phyloP scores from a whole-genome alignment of 331 rosid species.

The Malus hybrid region DNA sequence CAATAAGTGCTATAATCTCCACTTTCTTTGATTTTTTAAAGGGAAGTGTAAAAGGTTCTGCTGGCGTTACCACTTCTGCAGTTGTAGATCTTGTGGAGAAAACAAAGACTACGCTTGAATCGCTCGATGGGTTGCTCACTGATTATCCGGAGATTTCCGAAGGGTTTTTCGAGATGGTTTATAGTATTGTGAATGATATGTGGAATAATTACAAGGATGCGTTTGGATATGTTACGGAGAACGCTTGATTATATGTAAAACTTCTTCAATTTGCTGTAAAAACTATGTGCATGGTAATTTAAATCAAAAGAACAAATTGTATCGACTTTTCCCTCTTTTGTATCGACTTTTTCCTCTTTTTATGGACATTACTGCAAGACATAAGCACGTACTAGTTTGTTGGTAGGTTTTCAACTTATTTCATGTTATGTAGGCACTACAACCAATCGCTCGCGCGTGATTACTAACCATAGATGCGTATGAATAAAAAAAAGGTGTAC shows the following conservation, averaged over 20 bases:
- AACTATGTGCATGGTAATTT: no score
- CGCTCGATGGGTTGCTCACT: constrained; percentile 19
- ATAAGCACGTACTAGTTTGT: background rate
- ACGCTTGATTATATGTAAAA: constrained; percentile 14
- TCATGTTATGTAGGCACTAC: no score
- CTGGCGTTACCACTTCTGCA: constrained; percentile 12
- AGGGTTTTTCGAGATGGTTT: constrained; percentile 23
- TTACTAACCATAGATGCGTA: background rate
- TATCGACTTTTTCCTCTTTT: background rate
- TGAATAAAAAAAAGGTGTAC: no score
- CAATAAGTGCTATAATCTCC: constrained; percentile 5
- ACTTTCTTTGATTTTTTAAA: constrained; percentile 30
- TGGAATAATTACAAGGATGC: constrained; percentile 47
- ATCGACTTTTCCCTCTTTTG: background rate
- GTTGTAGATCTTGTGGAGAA: constrained; percentile 29
- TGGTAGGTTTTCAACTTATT: background rate
- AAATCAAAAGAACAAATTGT: background rate
- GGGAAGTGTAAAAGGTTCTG: constrained; percentile 24
- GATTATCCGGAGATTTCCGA: constrained; percentile 21
- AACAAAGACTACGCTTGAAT: constrained; percentile 30
- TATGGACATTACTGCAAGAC: background rate
- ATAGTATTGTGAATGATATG: constrained; percentile 25
- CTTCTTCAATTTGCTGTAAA: background rate
- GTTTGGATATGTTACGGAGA: constrained; percentile 32
- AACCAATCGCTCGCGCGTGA: background rate